A percentile compares a stretch with the other conserved stretches of the same genome.
These are phyloP conservation scores for Amaranthus palmeri DNA, from an alignment of 148 eudicot genomes.

Conservation along the genomic window DNA sequence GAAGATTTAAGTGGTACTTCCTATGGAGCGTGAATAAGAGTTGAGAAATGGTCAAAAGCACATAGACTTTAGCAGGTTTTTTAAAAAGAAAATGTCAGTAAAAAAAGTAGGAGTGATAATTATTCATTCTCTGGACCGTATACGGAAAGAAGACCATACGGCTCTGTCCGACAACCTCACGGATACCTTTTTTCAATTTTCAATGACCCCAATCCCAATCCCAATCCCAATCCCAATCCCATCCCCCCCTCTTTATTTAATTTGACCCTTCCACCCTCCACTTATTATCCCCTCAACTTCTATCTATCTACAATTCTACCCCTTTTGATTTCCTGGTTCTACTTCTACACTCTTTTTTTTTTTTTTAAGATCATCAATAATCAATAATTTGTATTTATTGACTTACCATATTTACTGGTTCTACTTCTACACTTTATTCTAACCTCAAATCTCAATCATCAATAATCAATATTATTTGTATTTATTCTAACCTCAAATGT, in stretches of 20 bases:
- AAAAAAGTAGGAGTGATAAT: background rate
- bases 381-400: too few species aligned
- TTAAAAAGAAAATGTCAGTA: background rate
- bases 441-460: too few species aligned
- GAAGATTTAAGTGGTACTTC: background rate
- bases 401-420: too few species aligned
- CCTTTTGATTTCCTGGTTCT: too few species aligned
- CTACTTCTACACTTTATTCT: too few species aligned
- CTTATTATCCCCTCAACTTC: too few species aligned
- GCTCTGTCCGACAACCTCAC: constrained; percentile 50
- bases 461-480: too few species aligned
- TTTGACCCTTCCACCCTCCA: background rate
- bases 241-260: background rate
- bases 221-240: constrained; percentile 1
- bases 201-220: background rate
- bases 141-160: constrained; percentile 61
- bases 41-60: constrained; percentile 14
- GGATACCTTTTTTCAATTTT: constrained; percentile 12
- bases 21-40: background rate
- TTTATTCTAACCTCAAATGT: too few species aligned
- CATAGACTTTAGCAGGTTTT: constrained; percentile 3
- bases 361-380: too few species aligned
- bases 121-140: constrained; percentile 33
- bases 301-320: too few species aligned
- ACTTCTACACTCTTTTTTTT: too few species aligned